Percentiles rank a stretch among this genome's conserved stretches.
phyloP scores from a whole-genome alignment of 495 filamentous ascomycete species.

The Copromyces sp. region DNA sequence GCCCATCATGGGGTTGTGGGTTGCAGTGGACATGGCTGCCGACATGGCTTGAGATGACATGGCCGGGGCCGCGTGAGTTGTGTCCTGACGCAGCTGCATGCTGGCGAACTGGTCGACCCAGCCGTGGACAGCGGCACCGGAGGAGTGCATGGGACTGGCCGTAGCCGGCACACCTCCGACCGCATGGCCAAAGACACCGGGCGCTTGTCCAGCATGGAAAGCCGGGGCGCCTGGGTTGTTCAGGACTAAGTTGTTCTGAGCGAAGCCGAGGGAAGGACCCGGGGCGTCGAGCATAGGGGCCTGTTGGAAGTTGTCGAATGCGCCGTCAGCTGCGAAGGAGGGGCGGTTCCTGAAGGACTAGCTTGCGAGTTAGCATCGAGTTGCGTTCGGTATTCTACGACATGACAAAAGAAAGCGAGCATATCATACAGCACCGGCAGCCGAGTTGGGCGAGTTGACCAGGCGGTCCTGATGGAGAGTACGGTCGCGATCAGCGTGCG shows the following conservation, averaged over 20 bases:
- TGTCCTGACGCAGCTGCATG: constrained; percentile 13
- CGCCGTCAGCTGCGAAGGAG: constrained; percentile 6
- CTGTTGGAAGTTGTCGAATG: constrained; percentile 17
- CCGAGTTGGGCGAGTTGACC: constrained; percentile 11
- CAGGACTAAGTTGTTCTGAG: constrained; percentile 4
- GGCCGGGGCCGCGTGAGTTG: neutral
- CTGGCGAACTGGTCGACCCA: constrained; percentile 21
- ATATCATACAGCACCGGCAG: constrained; percentile 8
- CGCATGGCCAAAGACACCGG: neutral
- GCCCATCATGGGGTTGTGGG: constrained; percentile 2
- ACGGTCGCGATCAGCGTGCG: constrained; percentile 67
- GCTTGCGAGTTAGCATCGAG: neutral
- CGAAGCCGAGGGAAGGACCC: constrained; percentile 1
- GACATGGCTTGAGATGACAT: constrained; percentile 1
- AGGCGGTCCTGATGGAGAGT: constrained; percentile 76
- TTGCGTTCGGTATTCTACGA: neutral
- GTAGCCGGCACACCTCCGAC: neutral
- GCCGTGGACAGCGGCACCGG: constrained; percentile 5
- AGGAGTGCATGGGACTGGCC: constrained; percentile 2
- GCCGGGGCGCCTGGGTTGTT: neutral
- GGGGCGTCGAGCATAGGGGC: neutral
- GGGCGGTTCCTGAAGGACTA: constrained; percentile 24
- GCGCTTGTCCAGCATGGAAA: neutral
- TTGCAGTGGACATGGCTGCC: neutral
- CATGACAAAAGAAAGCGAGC: neutral